These are phyloP conservation scores for Fomitopsis pulvina DNA, from an alignment of 768 basidiomycete genomes.

Conservation along the genomic window DNA sequence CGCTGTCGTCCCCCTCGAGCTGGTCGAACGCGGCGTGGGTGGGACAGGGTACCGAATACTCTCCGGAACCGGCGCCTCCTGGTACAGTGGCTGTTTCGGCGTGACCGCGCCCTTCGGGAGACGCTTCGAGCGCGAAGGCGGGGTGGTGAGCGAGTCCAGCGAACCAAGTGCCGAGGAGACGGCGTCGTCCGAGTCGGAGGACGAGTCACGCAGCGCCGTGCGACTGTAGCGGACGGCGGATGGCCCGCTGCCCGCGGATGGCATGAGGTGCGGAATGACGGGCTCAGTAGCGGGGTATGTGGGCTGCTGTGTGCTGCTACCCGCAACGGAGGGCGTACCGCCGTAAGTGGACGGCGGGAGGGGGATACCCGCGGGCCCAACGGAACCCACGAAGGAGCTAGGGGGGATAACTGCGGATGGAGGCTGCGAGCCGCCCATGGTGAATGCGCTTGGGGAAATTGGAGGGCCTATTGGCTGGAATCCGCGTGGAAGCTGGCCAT, in stretches of 20 bases:
- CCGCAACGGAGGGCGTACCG: constrained; percentile 11
- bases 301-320: constrained; percentile 12
- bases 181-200: constrained; percentile 23
- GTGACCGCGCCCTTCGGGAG: constrained; percentile 6
- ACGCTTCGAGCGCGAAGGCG: constrained; percentile 17
- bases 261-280: constrained; percentile 8
- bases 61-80: constrained; percentile 16
- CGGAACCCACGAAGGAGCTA: constrained; percentile 14
- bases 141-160: constrained; percentile 30
- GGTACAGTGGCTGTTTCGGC: constrained; percentile 18
- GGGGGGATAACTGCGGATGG: constrained; percentile 7
- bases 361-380: constrained; percentile 20
- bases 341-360: constrained; percentile 22
- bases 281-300: constrained; percentile 12
- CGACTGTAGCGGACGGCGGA: constrained; percentile 10
- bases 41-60: constrained; percentile 16
- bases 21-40: constrained; percentile 12
- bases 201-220: constrained; percentile 7
- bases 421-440: constrained; percentile 7
- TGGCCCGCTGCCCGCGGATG: neutral
- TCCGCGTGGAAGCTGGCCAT: constrained; percentile 29
- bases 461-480: constrained; percentile 27
- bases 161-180: constrained; percentile 23
- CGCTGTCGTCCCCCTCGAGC: constrained; percentile 12
- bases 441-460: constrained; percentile 8